Evolutionary conservation across 2,329 filamentous ascomycete species (phyloP).

Genomic region (Xenoacremonium recifei): DNA sequence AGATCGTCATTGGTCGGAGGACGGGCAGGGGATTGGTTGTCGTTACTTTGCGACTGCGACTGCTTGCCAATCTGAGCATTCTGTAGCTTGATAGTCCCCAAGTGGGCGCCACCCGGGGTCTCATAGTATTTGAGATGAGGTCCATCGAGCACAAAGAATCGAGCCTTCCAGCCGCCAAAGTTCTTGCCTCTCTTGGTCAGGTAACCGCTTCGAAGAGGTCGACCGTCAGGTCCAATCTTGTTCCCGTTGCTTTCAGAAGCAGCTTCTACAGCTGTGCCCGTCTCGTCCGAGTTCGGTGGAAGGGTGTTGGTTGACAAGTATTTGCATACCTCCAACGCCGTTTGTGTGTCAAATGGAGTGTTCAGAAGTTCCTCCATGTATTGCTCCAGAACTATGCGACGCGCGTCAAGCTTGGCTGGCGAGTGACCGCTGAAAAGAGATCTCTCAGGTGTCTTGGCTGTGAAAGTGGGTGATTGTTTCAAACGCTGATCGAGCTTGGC

Average conservation of each 20-base stretch:
- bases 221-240: conserved; percentile 58
- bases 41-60: conserved; percentile 55
- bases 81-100: conserved; percentile 90
- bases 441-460: conserved; percentile 77
- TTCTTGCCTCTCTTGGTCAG: conserved; percentile 97
- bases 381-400: conserved; percentile 73
- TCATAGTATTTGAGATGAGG: conserved; percentile 85
- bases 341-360: conserved; percentile 72
- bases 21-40: conserved; percentile 60
- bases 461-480: conserved; percentile 70
- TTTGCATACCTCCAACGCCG: conserved; percentile 78
- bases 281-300: conserved; percentile 61
- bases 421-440: conserved; percentile 89
- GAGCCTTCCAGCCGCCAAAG: conserved; percentile 96
- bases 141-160: conserved; percentile 61
- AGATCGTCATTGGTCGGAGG: conserved; percentile 63
- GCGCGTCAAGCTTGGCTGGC: conserved; percentile 87
- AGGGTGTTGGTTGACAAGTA: conserved; percentile 73
- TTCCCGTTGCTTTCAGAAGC: conserved; percentile 28
- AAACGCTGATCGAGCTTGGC: conserved; percentile 79
- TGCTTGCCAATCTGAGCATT: conserved; percentile 95
- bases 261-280: conserved; percentile 27
- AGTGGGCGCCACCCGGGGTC: conserved; percentile 80
- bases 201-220: conserved; percentile 80
- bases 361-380: conserved; percentile 88